Base-by-base conservation (phyloP, 495 filamentous ascomycete species). In the Penicillium bialowiezense region DNA sequence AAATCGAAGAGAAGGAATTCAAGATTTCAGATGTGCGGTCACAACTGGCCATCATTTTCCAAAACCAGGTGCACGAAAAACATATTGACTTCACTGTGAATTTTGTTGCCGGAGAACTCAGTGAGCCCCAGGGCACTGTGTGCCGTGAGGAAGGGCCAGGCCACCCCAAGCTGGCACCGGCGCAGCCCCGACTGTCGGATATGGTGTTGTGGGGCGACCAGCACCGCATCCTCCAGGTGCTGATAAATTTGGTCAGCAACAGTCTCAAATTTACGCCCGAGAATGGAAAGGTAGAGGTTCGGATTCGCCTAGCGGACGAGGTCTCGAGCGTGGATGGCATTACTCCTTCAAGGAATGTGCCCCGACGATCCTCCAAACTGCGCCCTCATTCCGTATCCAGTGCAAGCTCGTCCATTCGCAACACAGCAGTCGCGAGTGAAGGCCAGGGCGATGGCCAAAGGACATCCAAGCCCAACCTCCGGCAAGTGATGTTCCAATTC, bases 181-280 rank as follows among this genome's bases (percentile, higher is more conserved):
- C 71, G 18, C 85, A 86, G 8, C 73, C 76, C 17, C 74, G 81
- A 28, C 56, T 91, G 28, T 87, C 84, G 59, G 86, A 92, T 49
- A 84, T 86, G 79, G 69, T 85, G 40, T 73, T 95, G 4, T 92
- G 88, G 85, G 91, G 91, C n/a, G 91, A 96, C 58, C 86, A 90
- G 52, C 88, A 95, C 56, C 77, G 91, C 21, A 90, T 96, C 24
- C 67, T 95, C 10, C 90, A 96, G 58, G 86, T 95, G 23, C 78
- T 96, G 37, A 95, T 96, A 71, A 97, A 97, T 36, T 76, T 97
- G 12, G 89, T 96, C 33, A 89, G 86, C 68, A 97, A 97, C 67
- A 89, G 86, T 58, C 72, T 96, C 12, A 97, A 97, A 61, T 97
- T 97, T 58, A 97, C 91, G 2, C 90, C 90, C 0, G 70, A 83